phyloP scores from a whole-genome alignment of 106 monocot genomes.

The Narthecium ossifragum region DNA sequence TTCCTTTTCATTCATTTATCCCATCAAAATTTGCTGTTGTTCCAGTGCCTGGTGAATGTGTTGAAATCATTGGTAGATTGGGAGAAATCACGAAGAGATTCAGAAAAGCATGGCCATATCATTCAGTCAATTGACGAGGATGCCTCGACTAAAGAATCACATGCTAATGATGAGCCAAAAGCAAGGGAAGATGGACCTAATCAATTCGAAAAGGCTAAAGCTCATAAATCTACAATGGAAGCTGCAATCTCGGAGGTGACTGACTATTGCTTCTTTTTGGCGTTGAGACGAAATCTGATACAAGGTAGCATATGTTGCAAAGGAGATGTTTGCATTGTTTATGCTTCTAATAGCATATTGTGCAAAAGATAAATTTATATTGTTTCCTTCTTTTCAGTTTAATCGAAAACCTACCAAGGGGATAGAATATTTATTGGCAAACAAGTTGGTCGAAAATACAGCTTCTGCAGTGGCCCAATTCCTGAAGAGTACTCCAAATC shows the following conservation, averaged over 20 bases:
- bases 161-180: conserved; percentile 52
- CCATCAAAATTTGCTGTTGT: background rate
- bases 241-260: conserved; percentile 81
- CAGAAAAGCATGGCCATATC: conserved; percentile 30
- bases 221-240: conserved; percentile 93
- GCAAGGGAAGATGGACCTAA: conserved; percentile 53
- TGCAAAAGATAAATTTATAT: too few species aligned
- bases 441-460: conserved; percentile 75
- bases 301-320: too few species aligned
- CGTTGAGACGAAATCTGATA: too few species aligned
- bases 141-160: conserved; percentile 25
- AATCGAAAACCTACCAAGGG: conserved; percentile 74
- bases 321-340: too few species aligned
- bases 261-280: too few species aligned
- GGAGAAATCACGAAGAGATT: conserved; percentile 64
- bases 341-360: too few species aligned
- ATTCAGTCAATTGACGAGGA: conserved; percentile 52
- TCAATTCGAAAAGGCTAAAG: conserved; percentile 95
- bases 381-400: background rate
- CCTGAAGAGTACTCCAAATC: conserved; percentile 67
- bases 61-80: conserved; percentile 88
- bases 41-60: conserved; percentile 89
- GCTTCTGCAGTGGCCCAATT: conserved; percentile 74
- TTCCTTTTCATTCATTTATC: background rate
- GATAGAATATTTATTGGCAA: conserved; percentile 68